A percentile compares a stretch with the other conserved stretches of the same genome.
Evolutionary conservation across 2,329 filamentous ascomycete species (phyloP).

Genomic region (Botrytis paeoniae): DNA sequence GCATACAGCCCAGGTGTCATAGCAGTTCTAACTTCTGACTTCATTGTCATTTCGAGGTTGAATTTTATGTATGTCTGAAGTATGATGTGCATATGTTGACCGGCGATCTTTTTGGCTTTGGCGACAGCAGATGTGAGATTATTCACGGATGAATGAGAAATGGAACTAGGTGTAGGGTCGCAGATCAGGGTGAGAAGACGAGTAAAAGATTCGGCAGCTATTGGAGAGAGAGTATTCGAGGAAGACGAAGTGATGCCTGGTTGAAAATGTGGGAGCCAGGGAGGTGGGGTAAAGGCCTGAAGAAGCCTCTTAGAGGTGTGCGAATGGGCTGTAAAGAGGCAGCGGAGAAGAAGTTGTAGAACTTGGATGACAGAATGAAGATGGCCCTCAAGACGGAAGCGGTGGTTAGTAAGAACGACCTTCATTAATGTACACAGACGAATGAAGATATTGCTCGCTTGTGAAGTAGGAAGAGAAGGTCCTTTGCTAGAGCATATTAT

Average conservation of each 20-base stretch:
- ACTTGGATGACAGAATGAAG: conserved; percentile 56
- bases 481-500: conserved; percentile 35
- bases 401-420: conserved; percentile 56
- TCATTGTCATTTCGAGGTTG: conserved; percentile 55
- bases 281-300: conserved; percentile 33
- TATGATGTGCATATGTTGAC: conserved; percentile 59
- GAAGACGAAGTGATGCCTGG: conserved; percentile 35
- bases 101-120: conserved; percentile 58
- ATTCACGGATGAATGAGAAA: conserved; percentile 44
- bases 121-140: conserved; percentile 59
- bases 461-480: conserved; percentile 27
- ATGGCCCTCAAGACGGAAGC: conserved; percentile 59
- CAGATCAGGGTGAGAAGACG: conserved; percentile 52
- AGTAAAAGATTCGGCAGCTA: conserved; percentile 48
- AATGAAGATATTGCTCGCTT: conserved; percentile 32
- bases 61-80: conserved; percentile 59
- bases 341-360: conserved; percentile 54
- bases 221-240: conserved; percentile 36
- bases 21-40: conserved; percentile 50
- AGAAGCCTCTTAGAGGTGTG: conserved; percentile 30
- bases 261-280: conserved; percentile 39
- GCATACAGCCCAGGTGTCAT: conserved; percentile 58
- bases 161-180: conserved; percentile 56
- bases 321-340: conserved; percentile 46
- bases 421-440: conserved; percentile 52